Base-by-base conservation (phyloP, 768 basidiomycete species). In the Phaeolepiota aurea region DNA sequence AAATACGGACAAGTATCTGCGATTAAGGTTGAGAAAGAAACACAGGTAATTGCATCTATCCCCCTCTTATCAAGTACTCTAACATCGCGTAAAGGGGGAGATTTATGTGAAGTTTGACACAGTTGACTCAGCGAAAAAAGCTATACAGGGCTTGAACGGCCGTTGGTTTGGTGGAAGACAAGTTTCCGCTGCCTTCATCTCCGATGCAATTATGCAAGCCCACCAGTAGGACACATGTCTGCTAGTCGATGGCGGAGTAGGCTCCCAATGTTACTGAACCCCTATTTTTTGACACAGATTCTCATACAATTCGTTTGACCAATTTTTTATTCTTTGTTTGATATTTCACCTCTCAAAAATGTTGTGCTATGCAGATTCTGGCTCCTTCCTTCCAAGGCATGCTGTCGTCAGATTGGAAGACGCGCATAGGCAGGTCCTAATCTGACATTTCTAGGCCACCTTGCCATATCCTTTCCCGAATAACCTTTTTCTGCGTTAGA, bases 111-210 rank as follows among this genome's bases (percentile, higher is more conserved):
- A 94, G 64, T 97, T 98, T 54, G 76, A 77, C 44, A 59, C 71
- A 18, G 65, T 91, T 44, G 88, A 89, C 2, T 68, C 77, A 9
- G 89, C 96, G 21, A 83, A 82, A 56, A 76, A 81, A 44, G 88
- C 93, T 28, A 66, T 96, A 34, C 79, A 87, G 60, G 88, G 90
- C 52, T 76, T 99, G 41, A 92, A 96, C 51, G 90, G 92, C 39
- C 86, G 96, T 45, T 98, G 90, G 87, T 99, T 99, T 55, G 91
- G 90, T 45, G 92, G 92, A 45, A 82, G 82, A 62, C 83, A 87
- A 63, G 77, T 96, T 44, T 77, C 82, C 34, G 92, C 90, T 48
- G 58, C 75, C 42, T 93, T 88, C 67, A 93, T 94, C 53, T 86
- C 89, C 42, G 91, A 94, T 55, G 87, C 88, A 39, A 85, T 96